Evolutionary conservation across 179 eudicot species (phyloP), one percentile per base, ranked within the genome.

Genomic region (Pouteria campechiana): DNA sequence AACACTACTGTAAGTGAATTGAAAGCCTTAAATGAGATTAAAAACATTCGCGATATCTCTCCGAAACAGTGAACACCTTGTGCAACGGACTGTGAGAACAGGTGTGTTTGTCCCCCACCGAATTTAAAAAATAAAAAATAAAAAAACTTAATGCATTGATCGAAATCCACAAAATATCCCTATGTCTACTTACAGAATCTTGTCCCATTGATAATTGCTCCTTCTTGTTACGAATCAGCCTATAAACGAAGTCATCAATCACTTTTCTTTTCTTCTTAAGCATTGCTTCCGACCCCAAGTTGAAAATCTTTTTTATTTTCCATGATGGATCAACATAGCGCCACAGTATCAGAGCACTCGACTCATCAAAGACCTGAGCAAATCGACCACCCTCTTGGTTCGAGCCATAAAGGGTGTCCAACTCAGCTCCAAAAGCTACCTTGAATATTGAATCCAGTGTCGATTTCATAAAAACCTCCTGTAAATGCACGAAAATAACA

Each of bases 381-480:
- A 84, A 84, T 44, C 19, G 47, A 16, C 32, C 22, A 10, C 85
- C 79, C 46, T 70, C 76, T 44, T 80, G 79, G 43, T 44, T 67
- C 38, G 80, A 51, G 7, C 94, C 86, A 46, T 69, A 58, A 80
- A 74, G 55, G 43, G 65, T 69, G 46, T 81, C 73, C 10, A 84
- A 52, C 20, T 80, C 90, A 46, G 74, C 71, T 44, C 94, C 94
- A 58, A 84, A 74, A 23, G 60, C 86, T 27, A 77, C 83, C 58
- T 67, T 83, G 70, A 80, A 76, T 35, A 83, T 74, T 0, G 85
- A 79, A 60, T 83, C 89, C 28, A 83, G 22, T 14, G 94, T 76
- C 6, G 89, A 66, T 53, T 69, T 83, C 86, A 80, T 72, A 41
- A 83, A 74, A 50, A 80, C 48, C 30, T 80, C 94, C 90, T 81